These are phyloP conservation scores for Meira miltonrushii DNA, from an alignment of 1,284 basidiomycete genomes.

Conservation along the genomic window DNA sequence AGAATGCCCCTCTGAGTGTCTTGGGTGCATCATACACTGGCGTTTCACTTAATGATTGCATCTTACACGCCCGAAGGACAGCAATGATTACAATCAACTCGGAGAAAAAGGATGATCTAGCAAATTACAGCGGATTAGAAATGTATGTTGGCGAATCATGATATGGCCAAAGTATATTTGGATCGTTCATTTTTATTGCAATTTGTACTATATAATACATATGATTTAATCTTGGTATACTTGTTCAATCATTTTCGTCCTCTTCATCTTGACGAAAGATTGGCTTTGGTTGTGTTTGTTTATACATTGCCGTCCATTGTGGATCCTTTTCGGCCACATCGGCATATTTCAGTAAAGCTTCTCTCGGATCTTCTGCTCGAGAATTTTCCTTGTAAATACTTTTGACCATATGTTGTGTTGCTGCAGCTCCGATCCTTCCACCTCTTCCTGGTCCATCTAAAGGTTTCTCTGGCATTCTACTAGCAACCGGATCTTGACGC, in stretches of 20 bases:
- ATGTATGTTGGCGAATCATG: neutral
- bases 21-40: constrained; percentile 82
- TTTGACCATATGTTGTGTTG: constrained; percentile 89
- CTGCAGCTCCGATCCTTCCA: constrained; percentile 87
- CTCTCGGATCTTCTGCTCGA: constrained; percentile 68
- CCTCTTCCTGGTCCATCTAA: constrained; percentile 84
- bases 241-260: constrained; percentile 12
- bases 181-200: neutral
- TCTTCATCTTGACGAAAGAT: constrained; percentile 25
- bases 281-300: constrained; percentile 34
- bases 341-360: constrained; percentile 91
- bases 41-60: constrained; percentile 84
- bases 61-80: constrained; percentile 52
- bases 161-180: neutral
- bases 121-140: neutral
- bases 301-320: constrained; percentile 73
- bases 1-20: constrained; percentile 61
- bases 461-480: constrained; percentile 63
- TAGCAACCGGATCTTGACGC: constrained; percentile 63
- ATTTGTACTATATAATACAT: neutral
- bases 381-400: constrained; percentile 65
- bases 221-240: neutral
- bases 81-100: constrained; percentile 9
- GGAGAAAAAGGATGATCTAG: neutral
- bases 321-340: constrained; percentile 68